These are phyloP conservation scores for Sphagnum contortum DNA, from an alignment of 225 moss, liverwort and hornwort species.

Conservation along the genomic window DNA sequence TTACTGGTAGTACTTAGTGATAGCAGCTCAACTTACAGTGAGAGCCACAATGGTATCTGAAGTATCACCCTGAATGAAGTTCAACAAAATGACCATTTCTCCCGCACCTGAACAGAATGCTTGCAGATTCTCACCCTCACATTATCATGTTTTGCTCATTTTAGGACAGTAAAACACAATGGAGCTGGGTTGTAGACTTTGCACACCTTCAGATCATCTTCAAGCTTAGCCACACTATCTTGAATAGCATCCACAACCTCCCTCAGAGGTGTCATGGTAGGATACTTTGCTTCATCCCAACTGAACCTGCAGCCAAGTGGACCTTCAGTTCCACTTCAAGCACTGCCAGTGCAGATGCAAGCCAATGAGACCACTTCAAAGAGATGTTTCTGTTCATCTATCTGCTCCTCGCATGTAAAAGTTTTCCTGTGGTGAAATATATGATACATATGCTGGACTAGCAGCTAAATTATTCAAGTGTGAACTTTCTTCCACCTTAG, in stretches of 20 bases:
- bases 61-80: too few relatives aligned
- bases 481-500: neutral
- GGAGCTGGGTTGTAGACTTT: too few relatives aligned
- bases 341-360: neutral
- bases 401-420: neutral
- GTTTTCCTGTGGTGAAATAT: slow-evolving; percentile 2
- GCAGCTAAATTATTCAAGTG: neutral
- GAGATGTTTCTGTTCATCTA: neutral
- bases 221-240: slow-evolving; percentile 76
- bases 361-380: neutral
- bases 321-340: too few relatives aligned
- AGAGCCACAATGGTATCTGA: too few relatives aligned
- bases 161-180: too few relatives aligned
- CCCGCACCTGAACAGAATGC: too few relatives aligned
- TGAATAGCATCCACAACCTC: slow-evolving; percentile 90
- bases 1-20: too few relatives aligned
- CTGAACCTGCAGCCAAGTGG: slow-evolving; percentile 41
- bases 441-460: neutral
- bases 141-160: too few relatives aligned
- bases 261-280: slow-evolving; percentile 79
- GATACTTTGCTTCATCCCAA: slow-evolving; percentile 99
- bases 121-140: too few relatives aligned
- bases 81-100: too few relatives aligned
- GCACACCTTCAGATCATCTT: slow-evolving; percentile 92
- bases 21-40: too few relatives aligned